These are phyloP conservation scores for Yamadazyma spencermartinsiae DNA, from an alignment of 1,139 yeast species.

Conservation along the genomic window DNA sequence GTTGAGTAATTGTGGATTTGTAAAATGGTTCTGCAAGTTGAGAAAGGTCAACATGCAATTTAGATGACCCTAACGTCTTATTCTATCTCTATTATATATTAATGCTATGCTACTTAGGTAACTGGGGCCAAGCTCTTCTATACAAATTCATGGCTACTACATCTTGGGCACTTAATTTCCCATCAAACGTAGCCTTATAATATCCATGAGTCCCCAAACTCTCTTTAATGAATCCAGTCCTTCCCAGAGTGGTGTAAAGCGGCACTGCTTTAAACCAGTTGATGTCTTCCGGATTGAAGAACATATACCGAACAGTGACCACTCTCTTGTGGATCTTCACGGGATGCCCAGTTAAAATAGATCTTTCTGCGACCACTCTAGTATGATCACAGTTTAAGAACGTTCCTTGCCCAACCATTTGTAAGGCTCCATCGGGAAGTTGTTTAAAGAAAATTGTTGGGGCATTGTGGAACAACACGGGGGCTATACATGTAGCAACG, in stretches of 20 bases:
- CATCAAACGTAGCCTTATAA: conserved; percentile 94
- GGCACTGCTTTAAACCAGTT: conserved; percentile 91
- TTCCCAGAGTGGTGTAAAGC: conserved; percentile 85
- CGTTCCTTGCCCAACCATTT: conserved; percentile 86
- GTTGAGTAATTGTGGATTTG: too few species aligned
- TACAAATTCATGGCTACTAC: conserved; percentile 91
- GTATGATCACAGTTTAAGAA: conserved; percentile 84
- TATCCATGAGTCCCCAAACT: conserved; percentile 98
- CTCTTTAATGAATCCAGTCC: conserved; percentile 92
- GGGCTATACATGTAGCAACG: conserved; percentile 87
- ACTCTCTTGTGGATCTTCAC: conserved; percentile 91
- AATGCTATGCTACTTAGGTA: conserved; percentile 20
- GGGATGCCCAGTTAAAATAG: conserved; percentile 90
- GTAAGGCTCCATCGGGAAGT: conserved; percentile 48
- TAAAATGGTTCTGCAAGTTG: too few species aligned
- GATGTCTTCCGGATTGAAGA: conserved; percentile 89
- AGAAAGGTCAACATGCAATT: too few species aligned
- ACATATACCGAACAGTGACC: conserved; percentile 95
- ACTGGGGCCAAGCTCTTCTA: conserved; percentile 88
- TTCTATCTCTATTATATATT: not conserved
- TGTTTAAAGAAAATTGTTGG: conserved; percentile 72
- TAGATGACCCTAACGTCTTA: not conserved
- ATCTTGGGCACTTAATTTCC: conserved; percentile 87
- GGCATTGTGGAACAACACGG: conserved; percentile 82
- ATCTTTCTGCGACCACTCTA: conserved; percentile 84